These are phyloP conservation scores for Scheffersomyces coipomensis DNA, from an alignment of 805 yeast genomes.

Conservation along the genomic window DNA sequence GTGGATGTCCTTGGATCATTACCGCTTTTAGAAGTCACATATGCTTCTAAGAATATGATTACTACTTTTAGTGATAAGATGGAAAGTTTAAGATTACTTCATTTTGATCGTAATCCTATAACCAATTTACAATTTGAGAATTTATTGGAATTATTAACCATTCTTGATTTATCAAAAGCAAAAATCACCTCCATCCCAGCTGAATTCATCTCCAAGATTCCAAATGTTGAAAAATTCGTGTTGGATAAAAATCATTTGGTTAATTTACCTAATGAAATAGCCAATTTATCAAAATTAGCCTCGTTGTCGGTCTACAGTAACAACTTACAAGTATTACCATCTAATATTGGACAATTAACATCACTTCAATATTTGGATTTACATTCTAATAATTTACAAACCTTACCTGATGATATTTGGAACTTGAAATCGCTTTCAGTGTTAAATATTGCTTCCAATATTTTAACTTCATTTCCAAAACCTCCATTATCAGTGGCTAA, in stretches of 20 bases:
- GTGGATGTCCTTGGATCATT: slow-evolving; percentile 56
- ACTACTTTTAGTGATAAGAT: slow-evolving; percentile 66
- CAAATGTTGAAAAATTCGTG: slow-evolving; percentile 68
- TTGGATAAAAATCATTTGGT: slow-evolving; percentile 83
- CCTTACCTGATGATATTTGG: slow-evolving; percentile 69
- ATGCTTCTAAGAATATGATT: slow-evolving; percentile 73
- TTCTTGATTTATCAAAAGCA: slow-evolving; percentile 77
- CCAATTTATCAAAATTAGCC: slow-evolving; percentile 54
- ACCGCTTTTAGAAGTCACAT: slow-evolving; percentile 66
- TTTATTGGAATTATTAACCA: slow-evolving; percentile 59
- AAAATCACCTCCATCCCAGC: slow-evolving; percentile 73
- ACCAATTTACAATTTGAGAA: slow-evolving; percentile 61
- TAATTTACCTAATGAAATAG: slow-evolving; percentile 68
- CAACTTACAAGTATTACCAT: slow-evolving; percentile 70
- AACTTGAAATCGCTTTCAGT: slow-evolving; percentile 51
- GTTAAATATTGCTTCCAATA: slow-evolving; percentile 73
- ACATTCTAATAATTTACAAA: slow-evolving; percentile 79
- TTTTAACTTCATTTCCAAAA: slow-evolving; percentile 59
- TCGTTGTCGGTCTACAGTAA: slow-evolving; percentile 73
- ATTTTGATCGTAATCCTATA: slow-evolving; percentile 80
- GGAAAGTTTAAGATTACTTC: slow-evolving; percentile 62
- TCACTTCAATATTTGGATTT: slow-evolving; percentile 69
- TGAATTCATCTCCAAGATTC: slow-evolving; percentile 58
- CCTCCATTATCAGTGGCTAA: slow-evolving; percentile 37
- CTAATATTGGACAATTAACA: slow-evolving; percentile 56